phyloP scores from a whole-genome alignment of 805 yeast genomes.

The Metschnikowia gelsemii region DNA sequence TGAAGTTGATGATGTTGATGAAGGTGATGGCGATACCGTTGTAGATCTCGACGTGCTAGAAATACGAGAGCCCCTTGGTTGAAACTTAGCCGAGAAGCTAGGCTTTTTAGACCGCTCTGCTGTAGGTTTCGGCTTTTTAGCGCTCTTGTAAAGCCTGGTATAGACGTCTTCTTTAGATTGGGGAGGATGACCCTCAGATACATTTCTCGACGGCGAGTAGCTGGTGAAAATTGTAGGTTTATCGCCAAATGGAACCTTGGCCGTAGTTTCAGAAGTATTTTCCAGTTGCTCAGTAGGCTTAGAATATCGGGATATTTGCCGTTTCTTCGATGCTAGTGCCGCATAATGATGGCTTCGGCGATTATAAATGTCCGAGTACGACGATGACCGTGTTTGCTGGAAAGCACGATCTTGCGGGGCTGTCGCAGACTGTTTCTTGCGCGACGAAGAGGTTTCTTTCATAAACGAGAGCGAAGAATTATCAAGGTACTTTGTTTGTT shows the following conservation, averaged over 20 bases:
- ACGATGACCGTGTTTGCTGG: slow-evolving; percentile 12
- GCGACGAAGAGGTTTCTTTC: slow-evolving; percentile 41
- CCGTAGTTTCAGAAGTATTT: neutral
- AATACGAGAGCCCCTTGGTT: neutral
- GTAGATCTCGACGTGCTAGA: too few species aligned
- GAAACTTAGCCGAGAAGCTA: neutral
- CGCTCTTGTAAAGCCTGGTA: slow-evolving; percentile 13
- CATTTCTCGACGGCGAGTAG: slow-evolving; percentile 12
- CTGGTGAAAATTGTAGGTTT: slow-evolving; percentile 13
- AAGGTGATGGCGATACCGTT: too few species aligned
- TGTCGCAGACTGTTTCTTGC: slow-evolving; percentile 26
- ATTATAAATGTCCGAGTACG: slow-evolving; percentile 17
- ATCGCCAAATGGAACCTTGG: slow-evolving; percentile 9
- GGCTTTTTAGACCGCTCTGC: slow-evolving; percentile 1
- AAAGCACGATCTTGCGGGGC: slow-evolving; percentile 1
- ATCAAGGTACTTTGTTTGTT: slow-evolving; percentile 14
- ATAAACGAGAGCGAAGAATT: slow-evolving; percentile 35
- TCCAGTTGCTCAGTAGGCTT: slow-evolving; percentile 2
- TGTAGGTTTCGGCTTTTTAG: slow-evolving; percentile 5
- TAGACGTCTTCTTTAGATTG: slow-evolving; percentile 14
- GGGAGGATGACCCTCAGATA: slow-evolving; percentile 8
- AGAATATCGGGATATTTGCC: slow-evolving; percentile 7
- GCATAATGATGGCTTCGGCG: slow-evolving; percentile 14
- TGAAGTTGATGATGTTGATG: too few species aligned
- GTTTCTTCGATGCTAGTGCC: slow-evolving; percentile 14